Evolutionary conservation across 768 basidiomycete genomes (phyloP).

Genomic region (Sporobolomyces pararoseus): DNA sequence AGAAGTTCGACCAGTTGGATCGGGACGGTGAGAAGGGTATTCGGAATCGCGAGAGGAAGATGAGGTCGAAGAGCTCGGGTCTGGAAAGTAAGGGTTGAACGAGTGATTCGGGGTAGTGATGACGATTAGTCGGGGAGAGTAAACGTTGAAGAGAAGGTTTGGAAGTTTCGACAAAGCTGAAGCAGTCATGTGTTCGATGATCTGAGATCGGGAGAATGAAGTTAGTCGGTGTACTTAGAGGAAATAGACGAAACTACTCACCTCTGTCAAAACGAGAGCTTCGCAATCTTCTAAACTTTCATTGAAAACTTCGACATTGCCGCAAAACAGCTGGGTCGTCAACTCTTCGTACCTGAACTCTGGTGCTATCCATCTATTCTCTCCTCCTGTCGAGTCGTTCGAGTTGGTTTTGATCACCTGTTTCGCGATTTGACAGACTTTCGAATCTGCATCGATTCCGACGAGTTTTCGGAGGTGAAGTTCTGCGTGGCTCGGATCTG

Average conservation of each 20-base stretch:
- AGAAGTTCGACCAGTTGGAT: slow-evolving; percentile 71
- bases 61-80: slow-evolving; percentile 47
- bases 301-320: slow-evolving; percentile 62
- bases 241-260: background rate
- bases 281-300: slow-evolving; percentile 58
- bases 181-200: slow-evolving; percentile 73
- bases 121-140: slow-evolving; percentile 68
- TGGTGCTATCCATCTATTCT: slow-evolving; percentile 14
- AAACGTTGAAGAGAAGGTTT: slow-evolving; percentile 66
- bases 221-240: background rate
- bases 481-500: slow-evolving; percentile 55
- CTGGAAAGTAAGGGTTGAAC: slow-evolving; percentile 57
- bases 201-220: no score
- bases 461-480: slow-evolving; percentile 60
- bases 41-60: slow-evolving; percentile 53
- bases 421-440: slow-evolving; percentile 59
- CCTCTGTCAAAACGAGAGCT: slow-evolving; percentile 54
- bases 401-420: slow-evolving; percentile 49
- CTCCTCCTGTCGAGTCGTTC: slow-evolving; percentile 8
- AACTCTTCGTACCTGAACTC: slow-evolving; percentile 65
- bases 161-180: slow-evolving; percentile 62
- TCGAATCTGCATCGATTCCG: slow-evolving; percentile 63
- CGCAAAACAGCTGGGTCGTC: slow-evolving; percentile 55
- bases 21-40: slow-evolving; percentile 57
- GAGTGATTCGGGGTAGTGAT: slow-evolving; percentile 66